Evolutionary conservation across 129 eudicot genomes (phyloP).

Genomic region (carrot (Daucus carota)): DNA sequence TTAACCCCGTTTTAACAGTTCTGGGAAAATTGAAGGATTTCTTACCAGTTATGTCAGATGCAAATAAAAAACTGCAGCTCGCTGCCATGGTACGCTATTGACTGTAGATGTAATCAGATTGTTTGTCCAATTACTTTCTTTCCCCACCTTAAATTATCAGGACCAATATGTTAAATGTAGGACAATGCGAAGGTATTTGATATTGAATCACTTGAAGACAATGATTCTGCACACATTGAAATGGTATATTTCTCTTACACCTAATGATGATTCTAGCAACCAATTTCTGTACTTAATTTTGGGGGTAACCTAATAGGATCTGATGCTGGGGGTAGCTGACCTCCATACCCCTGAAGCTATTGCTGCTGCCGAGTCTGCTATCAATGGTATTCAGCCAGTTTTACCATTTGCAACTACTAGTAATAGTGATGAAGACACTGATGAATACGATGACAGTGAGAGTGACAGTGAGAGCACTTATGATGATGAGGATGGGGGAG

Average conservation of each 20-base stretch:
- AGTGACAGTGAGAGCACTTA: constrained; percentile 12
- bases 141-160: background rate
- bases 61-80: constrained; percentile 55
- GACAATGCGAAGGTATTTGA: constrained; percentile 50
- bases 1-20: constrained; percentile 24
- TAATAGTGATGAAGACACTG: constrained; percentile 23
- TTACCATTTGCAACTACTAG: constrained; percentile 24
- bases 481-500: background rate
- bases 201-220: constrained; percentile 64
- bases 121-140: background rate
- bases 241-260: constrained; percentile 42
- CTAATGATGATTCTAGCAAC: background rate
- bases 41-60: constrained; percentile 70
- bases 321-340: constrained; percentile 91
- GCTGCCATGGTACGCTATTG: constrained; percentile 45
- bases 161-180: constrained; percentile 25
- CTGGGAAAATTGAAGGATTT: constrained; percentile 58
- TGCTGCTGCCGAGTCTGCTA: constrained; percentile 85
- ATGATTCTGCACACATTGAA: constrained; percentile 71
- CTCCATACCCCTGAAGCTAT: constrained; percentile 87
- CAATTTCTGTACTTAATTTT: background rate
- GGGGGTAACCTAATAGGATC: constrained; percentile 35
- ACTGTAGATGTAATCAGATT: background rate
- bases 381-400: constrained; percentile 48
- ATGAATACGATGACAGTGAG: constrained; percentile 7